phyloP scores from a whole-genome alignment of 163 green algal species.

The Chloromonas sp. region DNA sequence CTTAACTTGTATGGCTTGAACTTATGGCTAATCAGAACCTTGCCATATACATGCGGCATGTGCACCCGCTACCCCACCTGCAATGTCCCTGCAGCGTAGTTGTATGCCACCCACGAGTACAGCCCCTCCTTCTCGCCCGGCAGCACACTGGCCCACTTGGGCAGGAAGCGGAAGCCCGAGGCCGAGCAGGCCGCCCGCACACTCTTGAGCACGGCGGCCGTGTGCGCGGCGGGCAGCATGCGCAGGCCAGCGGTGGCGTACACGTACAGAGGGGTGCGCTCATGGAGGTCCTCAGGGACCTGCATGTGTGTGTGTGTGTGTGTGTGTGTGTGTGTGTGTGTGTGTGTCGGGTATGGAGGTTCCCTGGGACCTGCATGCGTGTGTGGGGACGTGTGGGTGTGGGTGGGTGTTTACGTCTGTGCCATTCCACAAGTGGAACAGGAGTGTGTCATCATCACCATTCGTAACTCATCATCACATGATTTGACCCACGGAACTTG shows the following conservation, averaged over 20 bases:
- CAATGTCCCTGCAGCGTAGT: constrained; percentile 61
- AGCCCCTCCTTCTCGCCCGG: constrained; percentile 55
- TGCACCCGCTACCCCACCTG: constrained; percentile 21
- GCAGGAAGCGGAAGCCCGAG: constrained; percentile 27
- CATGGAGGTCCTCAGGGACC: neutral
- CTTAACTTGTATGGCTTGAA: no score
- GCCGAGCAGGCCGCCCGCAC: constrained; percentile 19
- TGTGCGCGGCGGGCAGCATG: constrained; percentile 30
- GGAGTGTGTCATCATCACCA: no score
- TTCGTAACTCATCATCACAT: no score
- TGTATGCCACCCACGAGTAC: constrained; percentile 64
- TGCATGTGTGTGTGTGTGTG: neutral
- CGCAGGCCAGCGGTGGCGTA: constrained; percentile 60
- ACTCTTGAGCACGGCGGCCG: constrained; percentile 34
- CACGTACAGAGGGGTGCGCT: constrained; percentile 45
- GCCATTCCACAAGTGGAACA: no score
- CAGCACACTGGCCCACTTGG: constrained; percentile 32
- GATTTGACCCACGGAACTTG: no score
- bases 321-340: no score
- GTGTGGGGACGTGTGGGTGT: no score
- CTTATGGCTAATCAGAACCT: no score
- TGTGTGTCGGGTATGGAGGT: no score
- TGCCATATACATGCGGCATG: no score
- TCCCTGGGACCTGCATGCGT: no score
- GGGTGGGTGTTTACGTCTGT: no score